These are phyloP conservation scores for Albophoma yamanashiensis DNA, from an alignment of 2,329 filamentous ascomycete genomes.

Conservation along the genomic window DNA sequence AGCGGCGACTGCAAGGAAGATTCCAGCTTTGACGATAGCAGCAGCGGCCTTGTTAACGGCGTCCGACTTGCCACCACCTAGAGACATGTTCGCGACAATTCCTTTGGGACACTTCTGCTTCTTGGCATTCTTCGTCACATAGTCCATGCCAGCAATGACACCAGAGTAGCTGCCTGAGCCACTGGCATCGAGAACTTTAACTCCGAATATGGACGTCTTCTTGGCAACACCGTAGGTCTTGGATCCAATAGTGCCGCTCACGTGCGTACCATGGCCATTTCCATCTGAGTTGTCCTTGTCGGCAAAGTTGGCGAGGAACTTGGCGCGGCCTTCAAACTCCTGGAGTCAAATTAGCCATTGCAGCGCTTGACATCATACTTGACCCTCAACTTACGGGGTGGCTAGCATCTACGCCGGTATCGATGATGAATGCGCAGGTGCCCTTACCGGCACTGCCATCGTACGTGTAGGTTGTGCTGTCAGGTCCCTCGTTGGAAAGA, in stretches of 20 bases:
- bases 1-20: slow-evolving; percentile 44
- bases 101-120: slow-evolving; percentile 28
- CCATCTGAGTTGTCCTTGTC: slow-evolving; percentile 25
- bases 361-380: background rate
- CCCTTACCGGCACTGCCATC: slow-evolving; percentile 25
- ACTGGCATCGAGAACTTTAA: slow-evolving; percentile 31
- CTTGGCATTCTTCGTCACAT: slow-evolving; percentile 22
- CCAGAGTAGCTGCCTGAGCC: slow-evolving; percentile 26
- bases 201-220: slow-evolving; percentile 28
- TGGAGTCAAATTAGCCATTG: slow-evolving; percentile 1
- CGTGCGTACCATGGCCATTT: slow-evolving; percentile 37
- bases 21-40: slow-evolving; percentile 27
- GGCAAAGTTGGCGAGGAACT: slow-evolving; percentile 25
- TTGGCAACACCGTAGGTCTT: slow-evolving; percentile 34
- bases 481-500: slow-evolving; percentile 21
- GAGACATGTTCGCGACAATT: slow-evolving; percentile 42
- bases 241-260: slow-evolving; percentile 32
- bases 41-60: slow-evolving; percentile 38
- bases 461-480: slow-evolving; percentile 21
- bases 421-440: slow-evolving; percentile 33
- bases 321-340: slow-evolving; percentile 32
- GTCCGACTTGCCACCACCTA: slow-evolving; percentile 34
- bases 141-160: slow-evolving; percentile 34
- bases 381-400: slow-evolving; percentile 20
- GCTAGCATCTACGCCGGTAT: slow-evolving; percentile 27